These are phyloP conservation scores for Suillus hirtellus DNA, from an alignment of 768 basidiomycete genomes.

Conservation along the genomic window DNA sequence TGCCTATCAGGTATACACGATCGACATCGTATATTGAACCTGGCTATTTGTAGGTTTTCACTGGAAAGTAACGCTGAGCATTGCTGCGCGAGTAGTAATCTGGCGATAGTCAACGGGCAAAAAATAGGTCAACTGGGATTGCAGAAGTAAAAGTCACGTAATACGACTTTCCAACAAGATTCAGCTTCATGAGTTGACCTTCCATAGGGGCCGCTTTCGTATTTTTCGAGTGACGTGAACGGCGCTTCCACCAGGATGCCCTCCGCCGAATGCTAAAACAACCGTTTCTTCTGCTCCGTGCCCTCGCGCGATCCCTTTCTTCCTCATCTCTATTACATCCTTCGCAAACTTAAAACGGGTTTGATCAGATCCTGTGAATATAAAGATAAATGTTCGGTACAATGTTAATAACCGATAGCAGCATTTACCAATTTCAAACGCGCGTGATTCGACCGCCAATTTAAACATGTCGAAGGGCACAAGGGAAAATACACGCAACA, in stretches of 20 bases:
- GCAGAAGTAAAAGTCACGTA: constrained; percentile 29
- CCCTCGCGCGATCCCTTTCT: constrained; percentile 71
- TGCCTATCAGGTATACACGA: constrained; percentile 18
- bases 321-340: constrained; percentile 82
- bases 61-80: not conserved
- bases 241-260: constrained; percentile 64
- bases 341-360: constrained; percentile 91
- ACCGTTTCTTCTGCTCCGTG: constrained; percentile 85
- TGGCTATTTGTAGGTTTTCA: constrained; percentile 1
- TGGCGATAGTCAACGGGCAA: constrained; percentile 13
- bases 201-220: constrained; percentile 80
- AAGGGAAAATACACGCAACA: constrained; percentile 72
- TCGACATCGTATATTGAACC: constrained; percentile 10
- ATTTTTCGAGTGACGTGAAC: constrained; percentile 88
- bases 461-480: constrained; percentile 91
- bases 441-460: constrained; percentile 74
- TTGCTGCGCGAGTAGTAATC: not conserved
- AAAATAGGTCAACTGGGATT: constrained; percentile 16
- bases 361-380: constrained; percentile 69
- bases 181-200: constrained; percentile 70
- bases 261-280: constrained; percentile 83
- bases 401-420: constrained; percentile 12
- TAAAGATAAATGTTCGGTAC: constrained; percentile 17
- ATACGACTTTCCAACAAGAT: constrained; percentile 22
- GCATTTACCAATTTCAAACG: constrained; percentile 72